phyloP scores from a whole-genome alignment of 2,329 filamentous ascomycete genomes.

The Xylaria sp. region DNA sequence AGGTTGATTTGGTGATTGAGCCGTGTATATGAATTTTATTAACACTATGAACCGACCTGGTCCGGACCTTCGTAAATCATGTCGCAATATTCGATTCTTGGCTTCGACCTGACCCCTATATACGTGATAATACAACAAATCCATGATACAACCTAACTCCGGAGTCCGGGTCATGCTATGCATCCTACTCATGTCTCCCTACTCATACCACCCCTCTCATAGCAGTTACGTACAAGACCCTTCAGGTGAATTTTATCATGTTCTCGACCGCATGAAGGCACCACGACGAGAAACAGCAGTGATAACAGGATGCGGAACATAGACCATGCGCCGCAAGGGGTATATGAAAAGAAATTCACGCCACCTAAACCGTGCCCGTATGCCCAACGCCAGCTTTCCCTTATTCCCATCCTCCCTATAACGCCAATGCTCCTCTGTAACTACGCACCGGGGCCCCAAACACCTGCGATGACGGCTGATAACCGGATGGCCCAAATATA shows the following conservation, averaged over 20 bases:
- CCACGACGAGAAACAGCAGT: not conserved
- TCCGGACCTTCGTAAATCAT: no score
- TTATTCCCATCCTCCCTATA: not conserved
- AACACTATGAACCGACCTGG: no score
- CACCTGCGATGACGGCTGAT: not conserved
- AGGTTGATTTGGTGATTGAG: no score
- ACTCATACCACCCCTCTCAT: not conserved
- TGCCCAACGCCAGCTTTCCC: conserved; percentile 19
- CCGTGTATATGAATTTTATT: no score
- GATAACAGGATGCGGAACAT: conserved; percentile 1
- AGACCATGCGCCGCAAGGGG: conserved; percentile 27
- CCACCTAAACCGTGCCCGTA: conserved; percentile 6
- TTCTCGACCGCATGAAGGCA: not conserved
- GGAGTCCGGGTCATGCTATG: not conserved
- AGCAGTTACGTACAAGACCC: not conserved
- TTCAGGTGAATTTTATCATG: not conserved
- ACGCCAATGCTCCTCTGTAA: not conserved
- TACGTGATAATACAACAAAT: not conserved
- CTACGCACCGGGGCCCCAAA: not conserved
- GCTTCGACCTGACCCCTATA: not conserved
- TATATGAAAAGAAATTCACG: conserved; percentile 30
- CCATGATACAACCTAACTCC: conserved; percentile 2
- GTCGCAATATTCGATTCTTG: not conserved
- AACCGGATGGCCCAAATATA: not conserved
- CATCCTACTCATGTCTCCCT: not conserved